phyloP scores from a whole-genome alignment of 441 rosid species.

The Arabidopsis hybrid region DNA sequence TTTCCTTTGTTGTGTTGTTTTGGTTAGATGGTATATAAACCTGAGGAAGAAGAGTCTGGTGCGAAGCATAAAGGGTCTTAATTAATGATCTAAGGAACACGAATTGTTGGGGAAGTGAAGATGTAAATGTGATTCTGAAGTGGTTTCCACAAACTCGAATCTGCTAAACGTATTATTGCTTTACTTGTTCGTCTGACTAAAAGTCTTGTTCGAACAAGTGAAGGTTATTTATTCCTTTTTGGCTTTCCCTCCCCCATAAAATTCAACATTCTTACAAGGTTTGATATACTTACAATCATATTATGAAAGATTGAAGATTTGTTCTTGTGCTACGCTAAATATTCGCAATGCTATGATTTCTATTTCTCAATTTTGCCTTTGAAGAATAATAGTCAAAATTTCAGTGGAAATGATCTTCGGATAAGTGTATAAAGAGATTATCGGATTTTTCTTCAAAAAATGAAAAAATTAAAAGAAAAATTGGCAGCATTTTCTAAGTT shows the following conservation, averaged over 20 bases:
- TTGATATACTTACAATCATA: slow-evolving; percentile 21
- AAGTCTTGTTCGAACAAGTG: slow-evolving; percentile 37
- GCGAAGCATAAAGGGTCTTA: slow-evolving; percentile 38
- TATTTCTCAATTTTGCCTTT: background rate
- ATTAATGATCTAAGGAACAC: slow-evolving; percentile 39
- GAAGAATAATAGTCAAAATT: background rate
- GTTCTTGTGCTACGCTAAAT: background rate
- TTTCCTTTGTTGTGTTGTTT: background rate
- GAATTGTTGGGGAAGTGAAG: slow-evolving; percentile 38
- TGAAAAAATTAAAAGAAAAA: background rate
- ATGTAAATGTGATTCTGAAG: slow-evolving; percentile 34
- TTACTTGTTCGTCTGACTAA: slow-evolving; percentile 18
- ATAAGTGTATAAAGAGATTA: background rate
- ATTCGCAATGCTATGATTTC: background rate
- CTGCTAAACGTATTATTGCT: background rate
- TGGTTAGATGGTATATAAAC: slow-evolving; percentile 41
- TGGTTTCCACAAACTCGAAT: slow-evolving; percentile 39
- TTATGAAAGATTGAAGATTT: slow-evolving; percentile 29
- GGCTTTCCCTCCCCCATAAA: slow-evolving; percentile 17
- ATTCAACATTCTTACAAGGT: slow-evolving; percentile 20
- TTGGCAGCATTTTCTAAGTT: background rate
- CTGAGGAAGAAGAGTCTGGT: slow-evolving; percentile 37
- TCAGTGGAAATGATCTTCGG: background rate
- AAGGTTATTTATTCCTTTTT: slow-evolving; percentile 23
- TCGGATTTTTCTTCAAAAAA: background rate